Evolutionary conservation across 805 yeast species (phyloP), one percentile per base, ranked within the genome.

Genomic region (Monosporozyma aerobia): DNA sequence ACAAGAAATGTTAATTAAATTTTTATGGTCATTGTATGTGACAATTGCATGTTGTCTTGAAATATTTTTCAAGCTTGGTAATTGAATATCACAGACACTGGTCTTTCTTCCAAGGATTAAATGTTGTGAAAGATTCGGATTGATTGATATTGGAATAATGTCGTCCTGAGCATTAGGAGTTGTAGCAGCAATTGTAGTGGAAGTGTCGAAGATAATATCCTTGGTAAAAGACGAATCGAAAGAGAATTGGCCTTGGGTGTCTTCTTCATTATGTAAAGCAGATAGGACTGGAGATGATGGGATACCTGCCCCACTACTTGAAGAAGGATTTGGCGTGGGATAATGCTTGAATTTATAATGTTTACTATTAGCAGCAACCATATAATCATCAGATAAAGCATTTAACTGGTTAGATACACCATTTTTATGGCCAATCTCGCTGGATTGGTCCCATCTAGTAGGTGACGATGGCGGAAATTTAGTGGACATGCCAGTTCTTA

Each of bases 251-350:
- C 43, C 43, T 16, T 39, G 43, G 3, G 23, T 13, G 19, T 45
- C 37, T 13, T 25, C 48, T 7, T 30, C 32, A 30, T 30, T 45
- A 29, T 64, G 58, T 29, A 39, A 39, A 16, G 43, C 25, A 19
- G 43, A 39, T 39, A 39, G 5, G 11, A 60, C 51, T 7, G 70
- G 74, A 2, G 76, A 70, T 1, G 76, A 69, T 6, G 44, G 25
- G n/a, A 43, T 27, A 1, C 71, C 66, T 33, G 68, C 60, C 16
- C 79, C 81, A 6, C 71, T 59, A 6, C 80, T 75, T 1, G 83
- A 78, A 1, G 89, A 83, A 0, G 92, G 90, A 57, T 81, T 78
- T 22, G 92, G 92, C 0, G 90, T 84, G 11, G 88, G 87, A 59
- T 81, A 82, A 9, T 22, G 30, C 7, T 7, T 48, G 29, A 39